Percentiles rank a stretch among this genome's conserved stretches.
phyloP scores from a whole-genome alignment of 768 basidiomycete genomes.

The Boletales sp. region DNA sequence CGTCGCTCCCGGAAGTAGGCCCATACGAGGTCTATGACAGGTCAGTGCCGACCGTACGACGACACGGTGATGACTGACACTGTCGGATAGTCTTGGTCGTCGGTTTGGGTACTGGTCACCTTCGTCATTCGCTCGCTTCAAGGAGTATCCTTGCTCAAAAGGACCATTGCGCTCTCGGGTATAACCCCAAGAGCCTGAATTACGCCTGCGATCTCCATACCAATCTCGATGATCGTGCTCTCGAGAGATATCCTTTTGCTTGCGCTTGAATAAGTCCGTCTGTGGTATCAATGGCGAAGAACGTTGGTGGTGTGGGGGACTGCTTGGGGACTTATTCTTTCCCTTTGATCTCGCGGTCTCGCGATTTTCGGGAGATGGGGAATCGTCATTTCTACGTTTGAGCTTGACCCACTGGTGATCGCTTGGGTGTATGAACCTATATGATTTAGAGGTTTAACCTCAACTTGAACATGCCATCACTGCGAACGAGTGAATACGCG shows the following conservation, averaged over 20 bases:
- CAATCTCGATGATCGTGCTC: conserved; percentile 22
- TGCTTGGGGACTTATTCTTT: conserved; percentile 22
- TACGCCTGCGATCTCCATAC: conserved; percentile 21
- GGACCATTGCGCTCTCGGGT: conserved; percentile 17
- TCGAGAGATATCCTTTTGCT: conserved; percentile 21
- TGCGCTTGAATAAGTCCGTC: conserved; percentile 40
- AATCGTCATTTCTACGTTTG: conserved; percentile 14
- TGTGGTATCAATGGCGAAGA: conserved; percentile 42
- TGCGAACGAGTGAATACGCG: conserved; percentile 25
- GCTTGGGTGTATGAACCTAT: conserved; percentile 48
- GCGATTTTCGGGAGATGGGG: conserved; percentile 19
- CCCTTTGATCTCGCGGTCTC: conserved; percentile 21
- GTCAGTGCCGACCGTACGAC: conserved; percentile 7
- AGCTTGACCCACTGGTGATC: conserved; percentile 41
- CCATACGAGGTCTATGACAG: conserved; percentile 11
- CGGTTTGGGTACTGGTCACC: conserved; percentile 23
- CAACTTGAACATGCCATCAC: conserved; percentile 3
- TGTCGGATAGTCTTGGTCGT: conserved; percentile 24
- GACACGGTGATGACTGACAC: conserved; percentile 18
- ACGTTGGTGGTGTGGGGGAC: conserved; percentile 15
- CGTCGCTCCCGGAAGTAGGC: conserved; percentile 3
- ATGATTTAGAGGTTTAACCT: conserved; percentile 3
- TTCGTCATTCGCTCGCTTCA: conserved; percentile 28
- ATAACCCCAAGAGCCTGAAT: conserved; percentile 21
- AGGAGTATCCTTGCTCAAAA: conserved; percentile 12